Base-by-base conservation (phyloP, 371 early-diverging fungal species). In the Choanephora cucurbitarum region DNA sequence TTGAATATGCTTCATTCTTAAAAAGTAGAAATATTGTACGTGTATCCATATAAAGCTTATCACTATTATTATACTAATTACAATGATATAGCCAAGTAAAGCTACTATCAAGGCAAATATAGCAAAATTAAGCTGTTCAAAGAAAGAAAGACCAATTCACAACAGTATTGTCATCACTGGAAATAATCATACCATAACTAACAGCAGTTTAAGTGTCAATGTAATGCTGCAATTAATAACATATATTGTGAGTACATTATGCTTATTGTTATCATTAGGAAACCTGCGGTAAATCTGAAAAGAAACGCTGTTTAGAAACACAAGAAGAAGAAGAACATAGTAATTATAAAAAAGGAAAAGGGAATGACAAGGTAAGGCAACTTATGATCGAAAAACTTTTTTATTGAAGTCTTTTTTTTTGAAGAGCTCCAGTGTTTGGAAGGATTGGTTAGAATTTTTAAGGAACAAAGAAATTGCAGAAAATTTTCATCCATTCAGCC, bases 381-480 rank as follows among this genome's bases (percentile, higher is more conserved):
- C 11, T 32, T 48, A 48, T 48, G 18, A 28, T 48, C 32, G 15
- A 31, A 24, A 33, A 48, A 48, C 32, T 48, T n/a, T 31, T 32
- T 28, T 28, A 48, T 32, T 31, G 24, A 31, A 45, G 28, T 45
- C 13, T 23, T 45, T 31, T 48, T 48, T 33, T 28, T 28, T 28
- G 28, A 31, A 48, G 48, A 33, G 24, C 32, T 48, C 48, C 18
- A 31, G 48, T 37, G 33, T 49, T 37, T 49, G 50, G 50, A 39
- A 49, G 37, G 50, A 49, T 49, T 49, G 40, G 40, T 33, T 49
- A 37, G 37, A 49, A 37, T 49, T 49, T 49, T 24, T 23, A 33
- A 28, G 15, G 49, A 19, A 34, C 32, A 32, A 49, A 49, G 49
- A 18, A 33, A 49, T 32, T 49, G 49, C 32, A 49, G 49, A 34